Conservation (phyloP, 176 grass and related monocot species). For the Cocos nucifera region DNA sequence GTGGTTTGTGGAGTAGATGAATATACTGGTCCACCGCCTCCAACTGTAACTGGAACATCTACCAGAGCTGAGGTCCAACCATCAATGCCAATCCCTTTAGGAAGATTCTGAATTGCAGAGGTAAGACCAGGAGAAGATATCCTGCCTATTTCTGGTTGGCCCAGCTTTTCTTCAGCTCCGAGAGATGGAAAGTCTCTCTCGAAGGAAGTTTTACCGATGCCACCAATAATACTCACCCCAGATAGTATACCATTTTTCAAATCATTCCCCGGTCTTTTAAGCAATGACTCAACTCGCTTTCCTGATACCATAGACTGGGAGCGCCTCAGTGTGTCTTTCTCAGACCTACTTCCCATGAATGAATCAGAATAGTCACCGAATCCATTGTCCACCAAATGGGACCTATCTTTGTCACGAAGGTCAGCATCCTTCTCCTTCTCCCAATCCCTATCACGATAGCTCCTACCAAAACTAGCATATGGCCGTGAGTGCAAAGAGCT, state of each 20-base stretch:
- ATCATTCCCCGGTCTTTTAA: background rate
- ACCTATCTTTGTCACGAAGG: background rate
- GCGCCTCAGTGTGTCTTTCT: background rate
- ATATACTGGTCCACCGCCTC: conserved; percentile 22
- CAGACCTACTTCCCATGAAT: background rate
- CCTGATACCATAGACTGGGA: background rate
- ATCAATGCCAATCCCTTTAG: conserved; percentile 20
- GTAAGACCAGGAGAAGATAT: conserved; percentile 7
- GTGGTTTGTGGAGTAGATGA: conserved; percentile 7
- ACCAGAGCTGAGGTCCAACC: conserved; percentile 52
- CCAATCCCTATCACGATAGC: conserved; percentile 1
- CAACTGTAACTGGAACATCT: conserved; percentile 39
- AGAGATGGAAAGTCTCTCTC: conserved; percentile 5
- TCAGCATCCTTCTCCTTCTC: background rate
- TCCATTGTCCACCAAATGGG: background rate
- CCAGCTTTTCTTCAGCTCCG: background rate
- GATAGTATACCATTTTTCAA: conserved; percentile 4
- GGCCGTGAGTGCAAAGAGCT: background rate
- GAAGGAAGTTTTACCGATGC: background rate
- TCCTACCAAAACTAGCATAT: conserved; percentile 12
- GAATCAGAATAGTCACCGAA: background rate
- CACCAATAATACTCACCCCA: background rate
- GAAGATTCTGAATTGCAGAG: too few species aligned
- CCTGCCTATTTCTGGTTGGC: background rate
- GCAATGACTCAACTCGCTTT: background rate